Evolutionary conservation across 345 rosid genomes (phyloP).

Genomic region (Brassica juncea): DNA sequence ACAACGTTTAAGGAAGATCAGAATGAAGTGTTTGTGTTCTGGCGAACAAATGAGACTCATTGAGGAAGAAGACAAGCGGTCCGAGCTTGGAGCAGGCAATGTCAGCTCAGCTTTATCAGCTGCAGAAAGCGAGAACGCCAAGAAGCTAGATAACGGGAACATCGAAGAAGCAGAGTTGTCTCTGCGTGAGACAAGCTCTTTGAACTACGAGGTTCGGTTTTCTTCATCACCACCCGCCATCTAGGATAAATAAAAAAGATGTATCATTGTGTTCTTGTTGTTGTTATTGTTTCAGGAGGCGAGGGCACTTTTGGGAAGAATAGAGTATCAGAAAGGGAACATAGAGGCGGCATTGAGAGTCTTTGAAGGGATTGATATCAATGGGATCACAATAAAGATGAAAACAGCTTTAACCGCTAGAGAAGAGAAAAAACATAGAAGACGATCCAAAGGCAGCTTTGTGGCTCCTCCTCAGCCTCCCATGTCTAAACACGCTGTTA

Average conservation of each 20-base stretch:
- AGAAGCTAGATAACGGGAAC: slow-evolving; percentile 56
- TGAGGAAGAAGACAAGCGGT: slow-evolving; percentile 49
- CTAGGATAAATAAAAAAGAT: not conserved
- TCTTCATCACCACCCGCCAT: not conserved
- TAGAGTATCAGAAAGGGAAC: slow-evolving; percentile 84
- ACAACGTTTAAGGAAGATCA: slow-evolving; percentile 46
- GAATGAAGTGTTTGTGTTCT: slow-evolving; percentile 60
- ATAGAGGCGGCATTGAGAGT: slow-evolving; percentile 79
- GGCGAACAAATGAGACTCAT: slow-evolving; percentile 51
- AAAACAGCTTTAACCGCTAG: slow-evolving; percentile 52
- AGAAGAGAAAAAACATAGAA: slow-evolving; percentile 53
- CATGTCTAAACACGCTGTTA: slow-evolving; percentile 73
- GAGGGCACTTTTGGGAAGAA: slow-evolving; percentile 81
- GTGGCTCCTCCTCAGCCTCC: slow-evolving; percentile 45
- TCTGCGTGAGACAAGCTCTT: slow-evolving; percentile 70
- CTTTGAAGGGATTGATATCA: slow-evolving; percentile 83
- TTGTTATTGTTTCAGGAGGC: slow-evolving; percentile 57
- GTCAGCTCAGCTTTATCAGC: slow-evolving; percentile 46
- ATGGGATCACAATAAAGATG: slow-evolving; percentile 65
- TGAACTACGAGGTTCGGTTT: slow-evolving; percentile 67
- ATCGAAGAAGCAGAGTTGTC: slow-evolving; percentile 85
- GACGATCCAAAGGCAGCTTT: slow-evolving; percentile 46
- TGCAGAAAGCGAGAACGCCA: slow-evolving; percentile 42
- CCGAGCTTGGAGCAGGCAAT: slow-evolving; percentile 44
- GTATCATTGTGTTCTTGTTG: slow-evolving; percentile 3